Base-by-base conservation (phyloP, 345 rosid species). In the Brassica cretica region DNA sequence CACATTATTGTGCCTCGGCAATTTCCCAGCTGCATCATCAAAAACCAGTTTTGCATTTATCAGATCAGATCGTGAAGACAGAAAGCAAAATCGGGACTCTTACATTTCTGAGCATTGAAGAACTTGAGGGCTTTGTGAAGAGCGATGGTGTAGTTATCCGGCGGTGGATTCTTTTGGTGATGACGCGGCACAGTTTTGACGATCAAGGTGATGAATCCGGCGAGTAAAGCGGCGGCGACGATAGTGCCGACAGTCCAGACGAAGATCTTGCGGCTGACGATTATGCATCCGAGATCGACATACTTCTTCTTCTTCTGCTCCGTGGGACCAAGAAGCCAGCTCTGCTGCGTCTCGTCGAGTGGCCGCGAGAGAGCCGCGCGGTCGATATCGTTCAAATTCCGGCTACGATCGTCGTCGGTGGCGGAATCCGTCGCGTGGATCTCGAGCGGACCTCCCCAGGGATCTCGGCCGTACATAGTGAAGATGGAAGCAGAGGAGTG, bases 381-480 rank as follows among this genome's bases (percentile, higher is more conserved):
- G 75, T 95, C 99, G 5, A 87, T 67, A 76, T 93, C 99, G 81
- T 89, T 88, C 1, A 94, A 82, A 81, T 94, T 94, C 77, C 99
- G 81, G 71, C 97, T 95, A 72, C 97, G 77, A 72, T 93, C 99
- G 68, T 93, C 97, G 86, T 93, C 98, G 41, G 99, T 93, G 72
- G 99, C 99, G 0, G 99, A 95, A 80, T 95, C 99, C 11, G 93
- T 88, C 1, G 94, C 64, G 86, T 92, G 88, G 56, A 95, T 95
- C 89, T 95, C 99, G 74, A 95, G 84, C 0, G 99, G 94, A 3
- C 98, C 99, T 0, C 99, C 96, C 99, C 99, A 95, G 3, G 97
- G 98, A 85, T 95, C 99, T 70, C 99, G 66, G 1, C 98, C 99
- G 84, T 91, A 95, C 99, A 95, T 95, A 37, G 84, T 32, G 66